These are phyloP conservation scores for Xylaria sp. DNA, from an alignment of 2,329 filamentous ascomycete species.

Conservation along the genomic window DNA sequence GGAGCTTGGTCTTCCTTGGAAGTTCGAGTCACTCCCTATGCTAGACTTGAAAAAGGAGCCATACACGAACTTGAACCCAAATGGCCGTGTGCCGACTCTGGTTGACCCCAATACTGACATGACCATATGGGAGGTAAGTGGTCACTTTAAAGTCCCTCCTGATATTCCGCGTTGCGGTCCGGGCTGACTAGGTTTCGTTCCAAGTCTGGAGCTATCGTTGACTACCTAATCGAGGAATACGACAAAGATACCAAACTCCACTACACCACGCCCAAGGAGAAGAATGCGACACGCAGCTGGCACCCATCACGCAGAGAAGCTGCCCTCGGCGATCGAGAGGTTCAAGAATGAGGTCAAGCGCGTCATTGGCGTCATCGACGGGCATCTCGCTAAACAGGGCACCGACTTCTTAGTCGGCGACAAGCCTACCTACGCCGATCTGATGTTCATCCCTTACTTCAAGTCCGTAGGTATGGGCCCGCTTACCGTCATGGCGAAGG, in stretches of 20 bases:
- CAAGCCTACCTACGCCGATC: slow-evolving; percentile 37
- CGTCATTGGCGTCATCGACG: slow-evolving; percentile 28
- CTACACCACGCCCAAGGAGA: slow-evolving; percentile 50
- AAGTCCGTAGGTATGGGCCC: slow-evolving; percentile 14
- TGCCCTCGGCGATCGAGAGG: slow-evolving; percentile 30
- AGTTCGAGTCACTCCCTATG: slow-evolving; percentile 34
- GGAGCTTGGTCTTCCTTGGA: slow-evolving; percentile 39
- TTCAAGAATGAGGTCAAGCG: slow-evolving; percentile 31
- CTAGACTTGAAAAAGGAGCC: slow-evolving; percentile 40
- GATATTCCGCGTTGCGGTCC: neutral
- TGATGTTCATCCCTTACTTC: slow-evolving; percentile 37
- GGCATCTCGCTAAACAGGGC: slow-evolving; percentile 17
- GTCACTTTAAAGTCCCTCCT: neutral
- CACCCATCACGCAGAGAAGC: slow-evolving; percentile 40
- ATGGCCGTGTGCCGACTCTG: slow-evolving; percentile 51
- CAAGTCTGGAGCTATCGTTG: slow-evolving; percentile 58
- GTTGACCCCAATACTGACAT: slow-evolving; percentile 58
- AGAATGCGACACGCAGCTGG: slow-evolving; percentile 53
- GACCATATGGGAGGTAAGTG: slow-evolving; percentile 53
- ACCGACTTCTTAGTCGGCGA: slow-evolving; percentile 38
- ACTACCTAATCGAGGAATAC: slow-evolving; percentile 53
- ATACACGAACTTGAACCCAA: slow-evolving; percentile 41
- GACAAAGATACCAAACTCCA: slow-evolving; percentile 50
- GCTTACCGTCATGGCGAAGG: slow-evolving; percentile 19
- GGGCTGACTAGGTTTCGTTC: neutral